Base-by-base conservation (phyloP, 306 rosid species). In the Prinsepia uniflora region DNA sequence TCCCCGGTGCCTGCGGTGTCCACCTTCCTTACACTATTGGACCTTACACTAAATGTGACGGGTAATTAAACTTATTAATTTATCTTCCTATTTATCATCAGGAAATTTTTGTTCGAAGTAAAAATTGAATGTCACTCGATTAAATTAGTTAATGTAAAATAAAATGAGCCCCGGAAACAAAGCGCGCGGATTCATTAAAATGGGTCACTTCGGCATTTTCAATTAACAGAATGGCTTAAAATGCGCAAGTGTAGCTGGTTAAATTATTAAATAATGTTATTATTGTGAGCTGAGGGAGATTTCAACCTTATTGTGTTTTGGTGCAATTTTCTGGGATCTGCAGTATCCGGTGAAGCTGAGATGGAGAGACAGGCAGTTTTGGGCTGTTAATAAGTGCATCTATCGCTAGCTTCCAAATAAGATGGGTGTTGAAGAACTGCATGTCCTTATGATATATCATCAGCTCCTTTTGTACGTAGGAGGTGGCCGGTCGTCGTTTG, bases 1-100 rank as follows among this genome's bases (percentile, higher is more conserved):
- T 87, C 49, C 91, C 90, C 8, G 14, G 10, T 41, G 81, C 47
- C 20, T 76, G 78, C 11, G 63, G 55, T 4, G 76, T 80, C 6
- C 68, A 52, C 17, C 63, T 82, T 24, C 83, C 86, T n/a, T 75
- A 54, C 74, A 48, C 76, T 50, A 71, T 79, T 72, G 70, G 68
- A 70, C 78, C 81, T 68, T 43, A 63, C 46, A 68, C 73, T 8
- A 48, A 82, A 48, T 75, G 86, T 73, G 20, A 54, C 24, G 52
- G 44, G 85, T 77, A 65, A 6, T 1, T 30, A 30, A 30, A 3
- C 3, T 30, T 30, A 3, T 30, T n/a, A n/a, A n/a, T n/a, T 30
- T 30, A 30, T 30, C 36, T 30, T 0, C 3, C 3, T 30, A 30
- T 2, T 30, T 30, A 30, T 30, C 2, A 30, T 30, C 36, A 30